Evolutionary conservation across 371 early-diverging fungal genomes (phyloP).

Genomic region (Mucor irregularis): DNA sequence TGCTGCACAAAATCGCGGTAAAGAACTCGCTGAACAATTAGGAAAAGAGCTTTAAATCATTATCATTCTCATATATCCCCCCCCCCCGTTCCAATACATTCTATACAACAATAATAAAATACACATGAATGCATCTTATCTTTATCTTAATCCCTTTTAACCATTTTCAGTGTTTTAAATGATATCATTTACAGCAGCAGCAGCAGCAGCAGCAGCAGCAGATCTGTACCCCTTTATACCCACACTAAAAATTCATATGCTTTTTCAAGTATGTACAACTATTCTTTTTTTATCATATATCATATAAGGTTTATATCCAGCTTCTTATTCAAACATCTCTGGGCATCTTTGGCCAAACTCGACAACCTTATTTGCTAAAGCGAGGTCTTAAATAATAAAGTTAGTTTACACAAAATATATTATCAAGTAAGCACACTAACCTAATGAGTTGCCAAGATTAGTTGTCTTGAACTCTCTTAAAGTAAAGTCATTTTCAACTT

Average conservation of each 20-base stretch:
- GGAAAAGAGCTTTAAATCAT: slow-evolving; percentile 43
- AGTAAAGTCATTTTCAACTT: slow-evolving; percentile 36
- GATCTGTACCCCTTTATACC: background rate
- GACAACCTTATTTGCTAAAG: slow-evolving; percentile 46
- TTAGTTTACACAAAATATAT: background rate
- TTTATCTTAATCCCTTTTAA: background rate
- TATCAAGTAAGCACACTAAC: slow-evolving; percentile 19
- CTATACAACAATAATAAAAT: too few relatives aligned
- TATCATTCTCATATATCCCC: too few relatives aligned
- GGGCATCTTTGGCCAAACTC: slow-evolving; percentile 42
- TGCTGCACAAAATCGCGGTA: slow-evolving; percentile 71
- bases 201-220: too few relatives aligned
- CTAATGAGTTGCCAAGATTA: slow-evolving; percentile 39
- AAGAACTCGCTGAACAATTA: slow-evolving; percentile 70
- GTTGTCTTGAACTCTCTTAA: slow-evolving; percentile 43
- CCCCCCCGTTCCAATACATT: background rate
- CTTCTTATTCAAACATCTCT: slow-evolving; percentile 40
- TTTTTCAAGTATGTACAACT: background rate
- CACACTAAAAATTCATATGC: background rate
- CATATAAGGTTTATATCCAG: too few relatives aligned
- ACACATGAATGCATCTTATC: background rate
- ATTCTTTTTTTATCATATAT: background rate
- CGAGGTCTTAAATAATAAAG: slow-evolving; percentile 29
- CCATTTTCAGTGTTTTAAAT: background rate
- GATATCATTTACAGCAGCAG: background rate